Percentiles rank a stretch among this genome's conserved stretches.
These are phyloP conservation scores for Actinomortierella ambigua DNA, from an alignment of 371 early-diverging fungal genomes.

Conservation along the genomic window DNA sequence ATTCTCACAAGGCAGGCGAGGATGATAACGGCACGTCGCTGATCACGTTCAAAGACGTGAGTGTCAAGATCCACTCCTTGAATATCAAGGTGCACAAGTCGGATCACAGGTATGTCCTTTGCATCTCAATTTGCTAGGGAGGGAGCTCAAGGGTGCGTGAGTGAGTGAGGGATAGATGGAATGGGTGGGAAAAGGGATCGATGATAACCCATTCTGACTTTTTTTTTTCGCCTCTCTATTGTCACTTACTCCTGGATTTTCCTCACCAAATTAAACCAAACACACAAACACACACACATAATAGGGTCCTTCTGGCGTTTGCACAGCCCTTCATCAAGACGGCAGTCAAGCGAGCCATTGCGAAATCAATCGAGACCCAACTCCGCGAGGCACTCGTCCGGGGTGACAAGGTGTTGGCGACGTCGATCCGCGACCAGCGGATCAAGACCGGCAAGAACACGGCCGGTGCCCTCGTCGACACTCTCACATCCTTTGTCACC, in stretches of 20 bases:
- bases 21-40: constrained; percentile 47
- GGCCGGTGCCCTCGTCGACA: constrained; percentile 26
- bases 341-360: constrained; percentile 53
- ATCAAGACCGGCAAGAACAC: constrained; percentile 44
- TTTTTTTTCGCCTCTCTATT: no score
- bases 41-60: constrained; percentile 54
- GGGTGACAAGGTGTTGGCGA: constrained; percentile 49
- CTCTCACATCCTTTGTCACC: constrained; percentile 27
- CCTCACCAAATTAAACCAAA: no score
- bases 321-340: constrained; percentile 56
- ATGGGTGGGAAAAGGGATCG: constrained; percentile 1
- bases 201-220: neutral
- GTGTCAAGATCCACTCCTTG: constrained; percentile 51
- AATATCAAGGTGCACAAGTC: constrained; percentile 32
- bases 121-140: no score
- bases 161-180: constrained; percentile 25
- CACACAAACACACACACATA: no score
- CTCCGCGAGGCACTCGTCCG: constrained; percentile 41
- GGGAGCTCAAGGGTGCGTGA: constrained; percentile 53
- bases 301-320: constrained; percentile 50
- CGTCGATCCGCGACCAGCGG: constrained; percentile 32
- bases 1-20: constrained; percentile 36
- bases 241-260: no score
- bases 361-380: constrained; percentile 52
- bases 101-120: constrained; percentile 17